These are phyloP conservation scores for Histomonas meleagridis DNA, from an alignment of 208 protist genomes.

Conservation along the genomic window DNA sequence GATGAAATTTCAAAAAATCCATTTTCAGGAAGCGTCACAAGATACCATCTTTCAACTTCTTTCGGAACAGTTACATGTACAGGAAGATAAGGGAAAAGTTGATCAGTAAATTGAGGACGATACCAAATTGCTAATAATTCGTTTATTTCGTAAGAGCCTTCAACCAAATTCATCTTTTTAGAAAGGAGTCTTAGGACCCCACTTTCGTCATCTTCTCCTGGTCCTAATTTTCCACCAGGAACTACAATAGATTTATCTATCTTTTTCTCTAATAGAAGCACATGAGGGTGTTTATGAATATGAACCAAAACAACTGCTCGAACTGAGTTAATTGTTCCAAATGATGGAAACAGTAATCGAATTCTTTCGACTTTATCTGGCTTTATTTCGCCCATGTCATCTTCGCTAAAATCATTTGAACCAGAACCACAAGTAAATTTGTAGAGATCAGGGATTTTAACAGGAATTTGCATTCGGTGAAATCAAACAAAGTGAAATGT, in stretches of 20 bases:
- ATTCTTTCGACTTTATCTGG: too few relatives aligned
- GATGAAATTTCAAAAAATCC: background rate
- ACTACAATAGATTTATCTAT: background rate
- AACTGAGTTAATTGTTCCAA: background rate
- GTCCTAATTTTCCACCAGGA: background rate
- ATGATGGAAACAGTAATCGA: too few relatives aligned
- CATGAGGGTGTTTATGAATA: background rate
- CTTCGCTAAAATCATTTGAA: too few relatives aligned
- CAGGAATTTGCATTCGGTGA: too few relatives aligned
- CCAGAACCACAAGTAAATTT: too few relatives aligned
- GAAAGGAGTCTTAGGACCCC: background rate
- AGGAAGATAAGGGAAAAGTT: constrained; percentile 27
- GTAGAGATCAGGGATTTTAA: too few relatives aligned
- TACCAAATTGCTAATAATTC: background rate
- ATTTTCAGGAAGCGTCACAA: background rate
- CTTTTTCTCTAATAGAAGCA: background rate
- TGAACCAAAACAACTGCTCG: constrained; percentile 8
- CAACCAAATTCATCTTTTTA: background rate
- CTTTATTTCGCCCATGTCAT: too few relatives aligned
- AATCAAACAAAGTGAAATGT: too few relatives aligned
- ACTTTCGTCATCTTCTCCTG: constrained; percentile 8
- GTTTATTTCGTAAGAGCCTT: background rate
- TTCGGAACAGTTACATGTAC: constrained; percentile 1
- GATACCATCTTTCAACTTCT: background rate
- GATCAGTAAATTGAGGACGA: background rate